phyloP scores from a whole-genome alignment of 2,329 filamentous ascomycete genomes.

The Ophiostoma sp. region DNA sequence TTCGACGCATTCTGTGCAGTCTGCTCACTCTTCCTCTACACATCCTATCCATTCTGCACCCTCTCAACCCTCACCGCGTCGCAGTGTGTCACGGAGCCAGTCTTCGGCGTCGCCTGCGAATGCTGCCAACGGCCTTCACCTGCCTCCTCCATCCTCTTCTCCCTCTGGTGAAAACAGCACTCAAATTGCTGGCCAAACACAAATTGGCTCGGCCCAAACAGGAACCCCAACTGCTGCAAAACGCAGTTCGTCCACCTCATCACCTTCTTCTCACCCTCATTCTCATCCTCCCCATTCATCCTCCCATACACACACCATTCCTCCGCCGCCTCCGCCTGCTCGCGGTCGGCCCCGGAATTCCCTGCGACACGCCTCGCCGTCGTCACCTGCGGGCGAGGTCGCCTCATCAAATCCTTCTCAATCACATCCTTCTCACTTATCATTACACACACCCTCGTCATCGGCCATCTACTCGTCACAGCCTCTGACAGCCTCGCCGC shows the following conservation, averaged over 20 bases:
- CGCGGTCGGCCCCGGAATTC: slow-evolving; percentile 25
- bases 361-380: slow-evolving; percentile 17
- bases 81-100: slow-evolving; percentile 25
- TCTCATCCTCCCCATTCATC: neutral
- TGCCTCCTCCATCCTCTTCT: neutral
- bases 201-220: neutral
- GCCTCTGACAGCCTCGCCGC: slow-evolving; percentile 42
- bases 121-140: neutral
- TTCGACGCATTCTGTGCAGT: neutral
- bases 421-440: slow-evolving; percentile 3
- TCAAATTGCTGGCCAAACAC: neutral
- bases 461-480: slow-evolving; percentile 33
- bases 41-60: neutral
- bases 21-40: neutral
- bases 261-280: neutral
- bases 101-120: slow-evolving; percentile 15
- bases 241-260: neutral
- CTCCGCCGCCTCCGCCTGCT: neutral
- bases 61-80: slow-evolving; percentile 20
- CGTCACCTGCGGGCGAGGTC: neutral
- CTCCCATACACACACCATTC: neutral
- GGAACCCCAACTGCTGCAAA: neutral
- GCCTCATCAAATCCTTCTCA: slow-evolving; percentile 5
- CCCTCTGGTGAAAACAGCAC: neutral
- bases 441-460: neutral